Conservation (phyloP, 805 yeast species). For the Wickerhamiella galacta region DNA sequence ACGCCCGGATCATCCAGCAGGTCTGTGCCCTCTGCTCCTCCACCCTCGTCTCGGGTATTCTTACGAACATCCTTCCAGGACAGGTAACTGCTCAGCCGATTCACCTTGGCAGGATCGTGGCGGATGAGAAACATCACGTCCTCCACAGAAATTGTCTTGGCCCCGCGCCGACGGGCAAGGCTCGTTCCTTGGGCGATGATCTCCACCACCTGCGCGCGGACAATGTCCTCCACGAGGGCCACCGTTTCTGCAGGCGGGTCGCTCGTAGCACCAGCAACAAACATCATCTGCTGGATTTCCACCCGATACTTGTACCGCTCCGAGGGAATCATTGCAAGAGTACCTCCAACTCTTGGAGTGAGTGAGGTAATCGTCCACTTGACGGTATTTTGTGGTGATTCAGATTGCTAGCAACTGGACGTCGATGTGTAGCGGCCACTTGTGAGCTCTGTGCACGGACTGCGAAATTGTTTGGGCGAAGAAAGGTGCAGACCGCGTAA, state of each 20-base stretch:
- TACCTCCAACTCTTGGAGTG: too few relatives aligned
- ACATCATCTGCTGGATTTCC: conserved; percentile 98
- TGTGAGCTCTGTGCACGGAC: too few relatives aligned
- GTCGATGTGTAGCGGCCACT: too few relatives aligned
- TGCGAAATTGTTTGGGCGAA: too few relatives aligned
- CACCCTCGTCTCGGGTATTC: conserved; percentile 48
- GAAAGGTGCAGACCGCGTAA: too few relatives aligned
- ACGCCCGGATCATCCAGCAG: conserved; percentile 32
- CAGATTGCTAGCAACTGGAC: not conserved
- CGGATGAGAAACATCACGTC: conserved; percentile 85
- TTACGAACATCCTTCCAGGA: conserved; percentile 97
- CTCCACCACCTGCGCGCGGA: conserved; percentile 85
- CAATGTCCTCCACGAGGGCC: conserved; percentile 86
- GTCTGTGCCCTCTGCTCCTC: conserved; percentile 35
- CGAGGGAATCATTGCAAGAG: not conserved
- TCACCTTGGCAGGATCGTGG: conserved; percentile 87
- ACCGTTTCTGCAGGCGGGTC: conserved; percentile 91
- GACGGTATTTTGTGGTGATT: not conserved
- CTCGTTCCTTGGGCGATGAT: conserved; percentile 56
- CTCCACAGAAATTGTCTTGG: conserved; percentile 74
- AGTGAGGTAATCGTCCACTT: not conserved
- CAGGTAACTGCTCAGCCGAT: conserved; percentile 72
- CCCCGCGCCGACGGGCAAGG: conserved; percentile 64
- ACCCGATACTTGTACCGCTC: conserved; percentile 54
- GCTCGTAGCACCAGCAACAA: conserved; percentile 85